These are phyloP conservation scores for Salix brachista DNA, from an alignment of 345 rosid genomes.

Conservation along the genomic window DNA sequence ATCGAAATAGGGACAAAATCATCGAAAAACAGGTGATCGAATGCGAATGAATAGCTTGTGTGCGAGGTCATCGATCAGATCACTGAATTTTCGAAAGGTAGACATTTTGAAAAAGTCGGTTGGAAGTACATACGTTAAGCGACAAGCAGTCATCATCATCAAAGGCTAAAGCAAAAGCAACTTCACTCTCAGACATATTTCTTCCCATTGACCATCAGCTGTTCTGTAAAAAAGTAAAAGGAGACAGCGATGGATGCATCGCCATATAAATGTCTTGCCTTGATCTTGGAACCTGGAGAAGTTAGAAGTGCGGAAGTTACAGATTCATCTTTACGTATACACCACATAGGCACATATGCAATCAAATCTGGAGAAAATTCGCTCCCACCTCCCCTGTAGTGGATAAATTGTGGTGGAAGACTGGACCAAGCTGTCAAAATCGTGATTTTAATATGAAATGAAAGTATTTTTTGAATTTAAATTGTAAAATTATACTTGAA, in stretches of 20 bases:
- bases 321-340: too few species aligned
- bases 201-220: background rate
- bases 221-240: background rate
- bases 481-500: too few species aligned
- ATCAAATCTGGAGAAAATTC: too few species aligned
- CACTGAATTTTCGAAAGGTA: background rate
- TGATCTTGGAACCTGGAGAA: too few species aligned
- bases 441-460: too few species aligned
- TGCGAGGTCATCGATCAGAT: background rate
- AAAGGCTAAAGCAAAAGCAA: conserved; percentile 1
- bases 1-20: too few species aligned
- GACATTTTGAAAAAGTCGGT: background rate
- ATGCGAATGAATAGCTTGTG: background rate
- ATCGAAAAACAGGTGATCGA: background rate
- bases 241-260: background rate
- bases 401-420: too few species aligned
- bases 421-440: too few species aligned
- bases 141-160: background rate
- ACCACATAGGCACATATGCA: too few species aligned
- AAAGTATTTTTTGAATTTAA: too few species aligned
- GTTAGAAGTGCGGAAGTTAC: too few species aligned
- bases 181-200: background rate
- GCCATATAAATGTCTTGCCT: background rate
- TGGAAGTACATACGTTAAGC: background rate
- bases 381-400: too few species aligned